Base-by-base conservation (phyloP, 2,329 filamentous ascomycete species). In the Cucurbitaria berberidis region DNA sequence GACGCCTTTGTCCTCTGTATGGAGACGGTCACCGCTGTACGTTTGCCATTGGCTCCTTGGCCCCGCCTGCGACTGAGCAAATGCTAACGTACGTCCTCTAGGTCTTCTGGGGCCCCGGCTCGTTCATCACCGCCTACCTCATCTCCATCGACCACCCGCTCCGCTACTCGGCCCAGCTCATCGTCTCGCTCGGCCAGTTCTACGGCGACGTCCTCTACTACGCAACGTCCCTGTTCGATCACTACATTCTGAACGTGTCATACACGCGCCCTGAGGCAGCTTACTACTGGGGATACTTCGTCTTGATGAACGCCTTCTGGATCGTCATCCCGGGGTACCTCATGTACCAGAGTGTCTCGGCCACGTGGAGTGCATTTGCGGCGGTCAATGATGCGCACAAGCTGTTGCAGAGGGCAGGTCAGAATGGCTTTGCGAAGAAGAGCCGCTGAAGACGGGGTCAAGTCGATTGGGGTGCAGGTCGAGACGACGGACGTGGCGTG, bases 1-100 rank as follows among this genome's bases (percentile, higher is more conserved):
- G 89, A 74, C 69, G 83, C 88, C 1, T 92, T 96, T 66, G 91
- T 95, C 63, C 79, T 96, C n/a, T 93, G 89, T 73, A 88, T 96
- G 74, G 92, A 96, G 80, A 86, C 83, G 16, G 85, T 96, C 57
- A 96, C 92, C 1, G 86, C 86, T 36, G 89, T 93, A 77, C 67
- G 86, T 75, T 35, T 42, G 34, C 22, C 18, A 24, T 26, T 5
- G 11, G 15, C 21, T 38, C 3, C 3, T 5, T 18, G n/a, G 1
- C 22, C 16, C 7, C 21, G 11, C 32, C 34, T 9, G 48, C 16
- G n/a, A 10, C 24, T 19, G n/a, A n/a, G n/a, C 38, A 41, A 51
- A 11, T 30, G 34, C 50, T 54, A 29, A 54, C 47, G 27, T n/a
- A 19, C n/a, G 13, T 10, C n/a, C 19, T n/a, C 10, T 40, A 86